Evolutionary conservation across 345 rosid genomes (phyloP).

Genomic region (Erodium maritimum): DNA sequence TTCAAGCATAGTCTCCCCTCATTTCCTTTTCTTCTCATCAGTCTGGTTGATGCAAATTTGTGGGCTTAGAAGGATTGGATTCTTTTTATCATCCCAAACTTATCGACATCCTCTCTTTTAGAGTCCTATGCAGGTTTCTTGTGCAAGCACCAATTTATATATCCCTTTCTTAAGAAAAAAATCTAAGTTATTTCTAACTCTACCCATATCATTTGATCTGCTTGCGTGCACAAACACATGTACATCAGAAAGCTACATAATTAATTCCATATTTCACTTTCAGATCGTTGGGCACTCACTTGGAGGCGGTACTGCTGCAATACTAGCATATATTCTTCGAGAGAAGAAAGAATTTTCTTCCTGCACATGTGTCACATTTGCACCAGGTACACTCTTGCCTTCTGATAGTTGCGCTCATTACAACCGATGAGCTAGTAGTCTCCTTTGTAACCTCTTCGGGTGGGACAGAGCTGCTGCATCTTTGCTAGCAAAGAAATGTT

Average conservation of each 20-base stretch:
- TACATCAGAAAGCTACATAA: too few relatives aligned
- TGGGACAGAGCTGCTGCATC: neutral
- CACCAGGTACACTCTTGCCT: slow-evolving; percentile 49
- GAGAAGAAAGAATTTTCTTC: slow-evolving; percentile 75
- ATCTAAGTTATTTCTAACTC: neutral
- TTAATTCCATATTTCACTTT: slow-evolving; percentile 9
- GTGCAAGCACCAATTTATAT: neutral
- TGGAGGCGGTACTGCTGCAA: slow-evolving; percentile 97
- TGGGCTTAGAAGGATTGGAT: neutral
- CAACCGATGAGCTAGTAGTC: neutral
- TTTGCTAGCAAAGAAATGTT: neutral
- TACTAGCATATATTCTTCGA: slow-evolving; percentile 78
- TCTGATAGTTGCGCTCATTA: neutral
- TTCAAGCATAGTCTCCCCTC: neutral
- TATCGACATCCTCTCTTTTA: neutral
- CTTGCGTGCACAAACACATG: too few relatives aligned
- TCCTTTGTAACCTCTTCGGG: neutral
- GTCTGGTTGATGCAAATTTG: neutral
- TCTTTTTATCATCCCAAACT: neutral
- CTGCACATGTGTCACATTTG: slow-evolving; percentile 81
- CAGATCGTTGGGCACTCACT: slow-evolving; percentile 97
- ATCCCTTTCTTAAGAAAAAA: neutral
- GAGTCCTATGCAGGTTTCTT: neutral
- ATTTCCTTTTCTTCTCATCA: neutral
- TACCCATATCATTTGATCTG: too few relatives aligned